Base-by-base conservation (phyloP, 768 basidiomycete species). In the Panaeolus cyanescens region DNA sequence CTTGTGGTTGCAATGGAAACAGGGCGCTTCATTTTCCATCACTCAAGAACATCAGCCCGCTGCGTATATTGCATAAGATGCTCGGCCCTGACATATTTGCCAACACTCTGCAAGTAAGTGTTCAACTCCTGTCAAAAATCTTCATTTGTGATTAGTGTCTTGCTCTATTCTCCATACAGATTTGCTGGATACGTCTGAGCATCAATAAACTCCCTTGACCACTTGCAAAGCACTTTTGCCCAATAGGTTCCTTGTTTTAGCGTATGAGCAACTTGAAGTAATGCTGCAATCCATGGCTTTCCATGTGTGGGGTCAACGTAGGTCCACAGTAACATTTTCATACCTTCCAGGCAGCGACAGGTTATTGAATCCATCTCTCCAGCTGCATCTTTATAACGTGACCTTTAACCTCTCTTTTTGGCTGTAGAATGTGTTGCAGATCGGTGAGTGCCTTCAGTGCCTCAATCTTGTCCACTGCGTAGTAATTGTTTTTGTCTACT, bases 81-180 rank as follows among this genome's bases (percentile, higher is more conserved):
- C 58, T 39, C 54, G 12, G 58, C 55, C 4, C 25, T 54, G 9
- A 63, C 34, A 25, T 59, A 57, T 37, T 63, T 63, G 17, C 30
- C 62, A 55, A 67, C 68, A 0, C 63, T 63, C 59, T 67, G 66
- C 2, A 71, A 45, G 55, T 67, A 62, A 5, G 61, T 32, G 17
- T 59, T 58, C 22, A 76, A 62, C 15, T 73, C 68, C 4, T 62
- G 20, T 37, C 28, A 28, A 5, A 77, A 50, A 37, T 74, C 73
- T 36, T 73, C 71, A 34, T 76, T 64, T n/a, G 68, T 31, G 20
- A 76, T 59, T 28, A 62, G 42, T 2, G 70, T 68, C 5, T 66
- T 53, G 37, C 68, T 72, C 70, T 71, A 73, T n/a, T 54, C 55
- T 0, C 72, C 71, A 62, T 69, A 75, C 4, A 61, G 62, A 60